These are phyloP conservation scores for Mycena alexandri DNA, from an alignment of 768 basidiomycete genomes.

Conservation along the genomic window DNA sequence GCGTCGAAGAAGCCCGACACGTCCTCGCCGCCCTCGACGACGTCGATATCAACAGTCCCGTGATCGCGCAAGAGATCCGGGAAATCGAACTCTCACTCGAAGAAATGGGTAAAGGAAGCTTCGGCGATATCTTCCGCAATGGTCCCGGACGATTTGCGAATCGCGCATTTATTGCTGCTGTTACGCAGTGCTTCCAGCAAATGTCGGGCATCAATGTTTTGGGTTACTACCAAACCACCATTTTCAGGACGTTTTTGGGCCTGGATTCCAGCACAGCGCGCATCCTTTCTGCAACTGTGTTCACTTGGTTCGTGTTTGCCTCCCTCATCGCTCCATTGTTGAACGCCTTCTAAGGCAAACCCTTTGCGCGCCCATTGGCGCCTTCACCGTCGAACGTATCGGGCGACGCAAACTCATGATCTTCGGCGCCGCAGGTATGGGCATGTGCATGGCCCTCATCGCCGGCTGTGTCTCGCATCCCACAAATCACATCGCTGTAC, in stretches of 20 bases:
- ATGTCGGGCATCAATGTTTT: constrained; percentile 39
- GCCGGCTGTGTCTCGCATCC: constrained; percentile 31
- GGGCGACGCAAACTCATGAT: constrained; percentile 38
- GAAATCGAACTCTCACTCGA: constrained; percentile 34
- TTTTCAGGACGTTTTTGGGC: constrained; percentile 31
- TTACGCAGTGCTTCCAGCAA: constrained; percentile 36
- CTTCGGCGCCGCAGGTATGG: constrained; percentile 35
- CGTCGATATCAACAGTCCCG: constrained; percentile 17
- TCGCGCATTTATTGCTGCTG: constrained; percentile 37
- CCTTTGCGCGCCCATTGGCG: constrained; percentile 35
- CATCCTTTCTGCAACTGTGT: constrained; percentile 34
- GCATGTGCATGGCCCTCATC: constrained; percentile 35
- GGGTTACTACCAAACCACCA: constrained; percentile 36
- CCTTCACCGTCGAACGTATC: constrained; percentile 35
- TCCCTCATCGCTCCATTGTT: neutral
- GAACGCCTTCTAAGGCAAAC: constrained; percentile 29
- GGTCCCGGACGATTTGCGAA: constrained; percentile 35
- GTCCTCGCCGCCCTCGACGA: constrained; percentile 38
- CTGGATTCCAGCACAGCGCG: constrained; percentile 31
- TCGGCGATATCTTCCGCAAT: constrained; percentile 38
- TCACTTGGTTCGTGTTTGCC: constrained; percentile 24
- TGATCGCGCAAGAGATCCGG: constrained; percentile 30
- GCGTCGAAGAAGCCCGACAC: constrained; percentile 38
- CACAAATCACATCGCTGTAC: constrained; percentile 29
- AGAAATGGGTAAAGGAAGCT: constrained; percentile 37